phyloP scores from a whole-genome alignment of 306 rosid species.

The Malus domestica region DNA sequence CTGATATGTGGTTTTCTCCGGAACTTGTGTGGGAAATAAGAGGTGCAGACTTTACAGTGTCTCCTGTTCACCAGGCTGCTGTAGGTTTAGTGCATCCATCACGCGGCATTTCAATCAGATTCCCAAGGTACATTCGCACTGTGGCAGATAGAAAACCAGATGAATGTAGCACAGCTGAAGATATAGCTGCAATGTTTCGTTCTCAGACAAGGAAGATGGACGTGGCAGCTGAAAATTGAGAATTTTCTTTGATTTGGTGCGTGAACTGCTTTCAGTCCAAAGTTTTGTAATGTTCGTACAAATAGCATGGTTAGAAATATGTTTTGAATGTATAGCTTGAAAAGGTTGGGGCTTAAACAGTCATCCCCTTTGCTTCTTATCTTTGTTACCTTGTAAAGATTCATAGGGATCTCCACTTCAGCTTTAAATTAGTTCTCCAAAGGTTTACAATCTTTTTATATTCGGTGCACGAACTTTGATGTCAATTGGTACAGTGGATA shows the following conservation, averaged over 20 bases:
- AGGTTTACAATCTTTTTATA: no score
- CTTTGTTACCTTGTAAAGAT: background rate
- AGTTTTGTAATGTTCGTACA: background rate
- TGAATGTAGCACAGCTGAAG: slow-evolving; percentile 69
- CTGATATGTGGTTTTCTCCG: slow-evolving; percentile 69
- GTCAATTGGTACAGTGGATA: no score
- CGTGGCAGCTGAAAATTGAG: slow-evolving; percentile 35
- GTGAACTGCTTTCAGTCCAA: background rate
- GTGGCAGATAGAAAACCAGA: slow-evolving; percentile 68
- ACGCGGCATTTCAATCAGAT: slow-evolving; percentile 86
- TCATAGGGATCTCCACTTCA: no score
- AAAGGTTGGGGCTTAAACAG: background rate
- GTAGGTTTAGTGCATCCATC: slow-evolving; percentile 71
- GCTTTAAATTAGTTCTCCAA: no score
- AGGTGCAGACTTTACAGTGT: slow-evolving; percentile 83
- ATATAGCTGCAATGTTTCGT: slow-evolving; percentile 67
- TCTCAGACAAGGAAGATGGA: slow-evolving; percentile 85
- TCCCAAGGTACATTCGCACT: slow-evolving; percentile 55
- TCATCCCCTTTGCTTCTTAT: background rate
- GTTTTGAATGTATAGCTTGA: background rate
- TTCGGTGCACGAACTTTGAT: no score
- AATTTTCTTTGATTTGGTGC: background rate
- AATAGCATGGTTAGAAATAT: background rate
- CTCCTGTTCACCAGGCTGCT: slow-evolving; percentile 91
- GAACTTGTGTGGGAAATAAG: slow-evolving; percentile 79